These are phyloP conservation scores for Patellifolia procumbens DNA, from an alignment of 179 eudicot species.

Conservation along the genomic window DNA sequence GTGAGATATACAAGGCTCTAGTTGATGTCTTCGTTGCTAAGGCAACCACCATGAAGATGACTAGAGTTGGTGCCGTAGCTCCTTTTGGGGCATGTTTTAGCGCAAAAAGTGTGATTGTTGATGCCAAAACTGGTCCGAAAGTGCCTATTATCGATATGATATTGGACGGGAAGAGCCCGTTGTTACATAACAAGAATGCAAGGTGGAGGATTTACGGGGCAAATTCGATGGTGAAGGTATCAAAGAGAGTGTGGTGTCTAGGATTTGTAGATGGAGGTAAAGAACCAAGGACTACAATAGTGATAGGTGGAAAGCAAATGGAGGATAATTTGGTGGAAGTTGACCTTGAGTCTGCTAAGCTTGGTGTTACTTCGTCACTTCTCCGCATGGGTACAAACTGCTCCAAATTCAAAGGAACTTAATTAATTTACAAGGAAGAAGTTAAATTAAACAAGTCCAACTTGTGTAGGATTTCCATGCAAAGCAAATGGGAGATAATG, in stretches of 20 bases:
- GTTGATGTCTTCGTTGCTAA: constrained; percentile 15
- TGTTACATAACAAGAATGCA: constrained; percentile 25
- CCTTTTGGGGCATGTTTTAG: constrained; percentile 50
- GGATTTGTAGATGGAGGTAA: constrained; percentile 51
- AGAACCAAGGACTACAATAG: constrained; percentile 28
- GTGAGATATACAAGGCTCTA: constrained; percentile 24
- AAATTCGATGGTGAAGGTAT: constrained; percentile 46
- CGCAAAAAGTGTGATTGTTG: constrained; percentile 15
- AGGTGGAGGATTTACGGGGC: constrained; percentile 55
- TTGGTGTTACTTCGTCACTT: constrained; percentile 47
- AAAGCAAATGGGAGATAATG: too few species aligned
- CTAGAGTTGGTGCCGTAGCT: constrained; percentile 31
- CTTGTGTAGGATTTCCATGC: too few species aligned
- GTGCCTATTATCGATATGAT: constrained; percentile 42
- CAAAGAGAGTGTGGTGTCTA: constrained; percentile 38
- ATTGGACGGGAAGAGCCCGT: too few species aligned
- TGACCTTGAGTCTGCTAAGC: constrained; percentile 37
- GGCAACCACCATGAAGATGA: constrained; percentile 23
- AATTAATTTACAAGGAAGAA: too few species aligned
- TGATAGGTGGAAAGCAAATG: constrained; percentile 55
- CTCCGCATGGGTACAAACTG: too few species aligned
- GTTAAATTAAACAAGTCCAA: too few species aligned
- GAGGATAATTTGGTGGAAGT: constrained; percentile 56
- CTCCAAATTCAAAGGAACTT: constrained; percentile 25
- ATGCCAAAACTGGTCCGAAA: constrained; percentile 24